phyloP scores from a whole-genome alignment of 441 rosid species.

The Pelargonium myrrhifolium region DNA sequence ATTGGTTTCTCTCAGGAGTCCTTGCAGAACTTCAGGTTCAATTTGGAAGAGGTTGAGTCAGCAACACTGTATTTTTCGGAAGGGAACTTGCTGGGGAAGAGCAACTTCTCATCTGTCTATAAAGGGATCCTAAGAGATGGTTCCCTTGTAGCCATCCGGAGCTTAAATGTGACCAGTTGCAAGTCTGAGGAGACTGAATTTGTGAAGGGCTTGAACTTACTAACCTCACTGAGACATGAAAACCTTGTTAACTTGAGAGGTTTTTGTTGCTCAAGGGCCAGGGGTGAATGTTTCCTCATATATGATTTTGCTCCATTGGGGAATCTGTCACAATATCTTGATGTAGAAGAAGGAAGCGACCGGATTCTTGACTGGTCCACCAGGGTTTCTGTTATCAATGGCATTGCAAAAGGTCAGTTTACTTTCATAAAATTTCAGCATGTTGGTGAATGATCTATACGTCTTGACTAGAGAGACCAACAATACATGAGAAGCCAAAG shows the following conservation, averaged over 20 bases:
- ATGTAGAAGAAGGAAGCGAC: constrained; percentile 46
- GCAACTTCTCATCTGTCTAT: constrained; percentile 60
- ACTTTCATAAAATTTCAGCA: neutral
- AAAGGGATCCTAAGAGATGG: constrained; percentile 83
- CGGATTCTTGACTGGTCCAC: constrained; percentile 81
- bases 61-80: constrained; percentile 86
- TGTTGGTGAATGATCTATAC: too few species aligned
- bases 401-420: constrained; percentile 72
- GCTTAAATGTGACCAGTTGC: constrained; percentile 71
- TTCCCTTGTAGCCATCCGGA: constrained; percentile 58
- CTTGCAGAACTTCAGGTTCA: constrained; percentile 59
- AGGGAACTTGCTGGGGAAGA: constrained; percentile 58
- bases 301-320: constrained; percentile 82
- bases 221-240: constrained; percentile 76
- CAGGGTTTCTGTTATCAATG: constrained; percentile 68
- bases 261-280: constrained; percentile 77
- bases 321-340: constrained; percentile 51
- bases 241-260: constrained; percentile 71
- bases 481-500: too few species aligned
- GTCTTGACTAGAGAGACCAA: too few species aligned
- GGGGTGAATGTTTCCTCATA: constrained; percentile 85
- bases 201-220: constrained; percentile 63
- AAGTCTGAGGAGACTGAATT: constrained; percentile 82
- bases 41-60: constrained; percentile 77
- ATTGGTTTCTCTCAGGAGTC: constrained; percentile 43